These are phyloP conservation scores for Solanum bulbocastanum DNA, from an alignment of 257 asterid species.

Conservation along the genomic window DNA sequence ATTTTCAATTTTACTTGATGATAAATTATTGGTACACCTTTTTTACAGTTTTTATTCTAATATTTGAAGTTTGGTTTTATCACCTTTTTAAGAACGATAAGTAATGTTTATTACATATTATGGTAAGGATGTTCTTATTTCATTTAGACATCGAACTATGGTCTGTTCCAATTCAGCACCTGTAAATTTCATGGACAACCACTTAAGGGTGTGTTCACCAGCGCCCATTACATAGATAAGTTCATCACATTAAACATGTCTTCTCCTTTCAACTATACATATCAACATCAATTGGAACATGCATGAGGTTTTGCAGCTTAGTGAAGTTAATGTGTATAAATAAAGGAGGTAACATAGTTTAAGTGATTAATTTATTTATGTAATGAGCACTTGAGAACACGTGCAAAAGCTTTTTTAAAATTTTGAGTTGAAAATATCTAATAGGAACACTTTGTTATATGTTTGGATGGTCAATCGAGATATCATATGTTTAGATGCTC, in stretches of 20 bases:
- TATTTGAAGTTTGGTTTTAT: neutral
- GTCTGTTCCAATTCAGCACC: neutral
- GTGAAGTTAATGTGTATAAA: neutral
- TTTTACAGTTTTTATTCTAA: neutral
- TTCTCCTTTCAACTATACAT: neutral
- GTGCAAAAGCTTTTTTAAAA: neutral
- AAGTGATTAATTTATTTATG: neutral
- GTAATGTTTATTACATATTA: neutral
- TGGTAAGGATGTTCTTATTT: neutral
- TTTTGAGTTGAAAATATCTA: neutral
- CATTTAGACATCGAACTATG: neutral
- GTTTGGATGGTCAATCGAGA: neutral
- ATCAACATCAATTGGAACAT: neutral
- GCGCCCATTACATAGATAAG: neutral
- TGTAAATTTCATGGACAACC: neutral
- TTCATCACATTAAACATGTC: neutral
- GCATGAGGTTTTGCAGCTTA: neutral
- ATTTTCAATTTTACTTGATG: neutral
- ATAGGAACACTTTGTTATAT: neutral
- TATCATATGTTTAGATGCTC: neutral
- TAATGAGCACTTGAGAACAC: neutral
- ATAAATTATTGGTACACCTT: neutral
- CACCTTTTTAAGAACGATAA: neutral
- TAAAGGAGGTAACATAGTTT: neutral
- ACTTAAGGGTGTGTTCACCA: neutral